Evolutionary conservation across 2,329 filamentous ascomycete species (phyloP), one percentile per base, ranked within the genome.

Genomic region (Aspergillus quadrilineatus): DNA sequence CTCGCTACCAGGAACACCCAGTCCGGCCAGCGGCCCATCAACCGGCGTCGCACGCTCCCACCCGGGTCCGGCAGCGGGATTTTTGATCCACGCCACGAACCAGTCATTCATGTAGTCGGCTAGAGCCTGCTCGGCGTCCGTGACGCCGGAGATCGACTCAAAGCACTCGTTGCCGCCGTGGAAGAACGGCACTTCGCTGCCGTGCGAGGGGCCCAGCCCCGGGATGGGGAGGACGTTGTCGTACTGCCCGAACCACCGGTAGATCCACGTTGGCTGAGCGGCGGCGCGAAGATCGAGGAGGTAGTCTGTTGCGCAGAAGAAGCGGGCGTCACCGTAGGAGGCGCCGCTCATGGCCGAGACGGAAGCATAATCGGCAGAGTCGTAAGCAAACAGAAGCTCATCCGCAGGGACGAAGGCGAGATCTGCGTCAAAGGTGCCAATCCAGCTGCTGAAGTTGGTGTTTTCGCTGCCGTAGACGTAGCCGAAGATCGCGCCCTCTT

Each of bases 91-190:
- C 6, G 55, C 54, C n/a, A 63, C 63, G 17, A 65, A 63, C 63
- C 63, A 63, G 32, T 60, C 53, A 28, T 63, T 59, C 58, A 65
- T 61, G 45, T 61, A 61, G 42, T 63, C 61, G 4, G 63, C 63
- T 22, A 65, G 55, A 5, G 51, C 45, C 53, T 65, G 63, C 53
- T 65, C 37, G 3, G 50, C 58, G 4, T 47, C 42, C 4, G 61
- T 65, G 3, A 65, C 63, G 10, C 28, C 60, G n/a, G 30, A 43
- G 9, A 65, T 26, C 36, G 55, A 41, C 1, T 56, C 55, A 52
- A 65, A 65, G 32, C 63, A 65, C 44, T 65, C 63, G 32, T 65
- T 63, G n/a, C 63, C 63, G 26, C 63, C 63, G 53, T 65, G 63
- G 57, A 65, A 63, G 55, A 65, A 65, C 26, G 63, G 63, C n/a